These are phyloP conservation scores for Alternaria solani DNA, from an alignment of 2,329 filamentous ascomycete species.

Conservation along the genomic window DNA sequence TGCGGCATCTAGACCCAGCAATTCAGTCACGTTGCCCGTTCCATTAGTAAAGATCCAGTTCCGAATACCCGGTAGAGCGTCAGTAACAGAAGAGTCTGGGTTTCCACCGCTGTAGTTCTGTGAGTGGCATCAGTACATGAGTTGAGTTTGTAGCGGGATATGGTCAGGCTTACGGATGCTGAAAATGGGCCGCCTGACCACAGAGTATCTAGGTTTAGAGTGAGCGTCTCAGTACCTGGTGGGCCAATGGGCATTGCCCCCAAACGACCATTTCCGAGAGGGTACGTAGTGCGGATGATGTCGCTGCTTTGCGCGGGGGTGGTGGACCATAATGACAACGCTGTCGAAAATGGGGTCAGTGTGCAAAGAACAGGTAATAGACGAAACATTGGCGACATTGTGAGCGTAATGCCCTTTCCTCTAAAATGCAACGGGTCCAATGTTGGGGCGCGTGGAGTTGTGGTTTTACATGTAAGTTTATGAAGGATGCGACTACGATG, in stretches of 20 bases:
- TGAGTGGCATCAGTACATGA: not conserved
- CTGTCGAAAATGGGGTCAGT: not conserved
- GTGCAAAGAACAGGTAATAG: not conserved
- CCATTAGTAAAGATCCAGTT: constrained; percentile 60
- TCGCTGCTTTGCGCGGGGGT: constrained; percentile 29
- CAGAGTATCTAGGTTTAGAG: constrained; percentile 59
- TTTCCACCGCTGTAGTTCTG: constrained; percentile 61
- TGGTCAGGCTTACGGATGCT: constrained; percentile 40
- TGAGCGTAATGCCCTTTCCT: not conserved
- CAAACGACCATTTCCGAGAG: constrained; percentile 60
- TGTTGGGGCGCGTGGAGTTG: not conserved
- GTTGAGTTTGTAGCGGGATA: not conserved
- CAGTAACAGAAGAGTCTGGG: constrained; percentile 46
- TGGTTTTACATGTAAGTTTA: not conserved
- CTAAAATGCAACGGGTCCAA: fast-evolving
- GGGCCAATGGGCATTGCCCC: constrained; percentile 57
- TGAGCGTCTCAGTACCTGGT: constrained; percentile 54
- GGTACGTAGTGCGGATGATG: constrained; percentile 49
- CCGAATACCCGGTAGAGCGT: constrained; percentile 54
- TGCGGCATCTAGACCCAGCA: constrained; percentile 50
- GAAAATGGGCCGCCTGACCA: constrained; percentile 63
- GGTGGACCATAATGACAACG: constrained; percentile 32
- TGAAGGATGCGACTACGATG: not conserved
- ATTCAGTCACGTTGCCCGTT: constrained; percentile 53
- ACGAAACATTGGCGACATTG: not conserved